Percentiles rank a stretch among this genome's conserved stretches.
These are phyloP conservation scores for Populus tremula DNA, from an alignment of 345 rosid genomes.

Conservation along the genomic window DNA sequence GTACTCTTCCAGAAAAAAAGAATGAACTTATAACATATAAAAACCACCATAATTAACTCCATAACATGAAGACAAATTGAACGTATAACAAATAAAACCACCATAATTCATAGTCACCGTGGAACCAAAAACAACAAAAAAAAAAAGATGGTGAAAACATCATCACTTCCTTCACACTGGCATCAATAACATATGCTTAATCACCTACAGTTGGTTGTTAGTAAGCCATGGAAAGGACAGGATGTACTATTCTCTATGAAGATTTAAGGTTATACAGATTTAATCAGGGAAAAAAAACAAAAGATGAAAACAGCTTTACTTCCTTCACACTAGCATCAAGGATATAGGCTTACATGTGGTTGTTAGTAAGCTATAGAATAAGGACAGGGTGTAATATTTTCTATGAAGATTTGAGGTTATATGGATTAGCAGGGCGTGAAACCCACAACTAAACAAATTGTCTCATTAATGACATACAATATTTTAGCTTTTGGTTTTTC, in stretches of 20 bases:
- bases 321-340: background rate
- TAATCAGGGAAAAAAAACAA: background rate
- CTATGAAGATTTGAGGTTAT: background rate
- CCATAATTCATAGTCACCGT: background rate
- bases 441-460: background rate
- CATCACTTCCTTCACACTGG: background rate
- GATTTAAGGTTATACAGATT: background rate
- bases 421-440: background rate
- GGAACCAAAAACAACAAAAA: background rate
- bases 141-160: background rate
- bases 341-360: background rate
- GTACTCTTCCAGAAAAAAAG: background rate
- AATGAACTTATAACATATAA: background rate
- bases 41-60: background rate
- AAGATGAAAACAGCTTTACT: background rate
- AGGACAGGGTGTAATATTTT: background rate
- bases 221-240: background rate
- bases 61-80: background rate
- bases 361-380: background rate
- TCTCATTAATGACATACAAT: background rate
- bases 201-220: background rate
- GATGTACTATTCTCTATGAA: background rate
- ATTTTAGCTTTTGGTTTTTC: background rate
- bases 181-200: background rate
- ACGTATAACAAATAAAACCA: background rate